Conservation (phyloP, 2,329 filamentous ascomycete species). For the Coleophoma crateriformis region DNA sequence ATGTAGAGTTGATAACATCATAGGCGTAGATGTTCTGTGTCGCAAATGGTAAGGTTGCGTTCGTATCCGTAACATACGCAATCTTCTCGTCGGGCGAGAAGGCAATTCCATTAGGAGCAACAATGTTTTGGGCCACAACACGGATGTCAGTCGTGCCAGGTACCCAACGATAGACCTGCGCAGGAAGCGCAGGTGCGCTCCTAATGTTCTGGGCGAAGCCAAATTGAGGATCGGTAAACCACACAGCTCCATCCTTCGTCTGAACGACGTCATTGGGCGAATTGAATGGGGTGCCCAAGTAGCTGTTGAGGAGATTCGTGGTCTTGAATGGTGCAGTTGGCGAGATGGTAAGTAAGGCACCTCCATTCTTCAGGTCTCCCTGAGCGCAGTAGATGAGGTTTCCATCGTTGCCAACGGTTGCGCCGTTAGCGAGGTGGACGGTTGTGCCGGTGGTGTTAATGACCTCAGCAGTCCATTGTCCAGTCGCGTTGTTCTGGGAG, state of each 20-base stretch:
- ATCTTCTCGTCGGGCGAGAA: constrained; percentile 48
- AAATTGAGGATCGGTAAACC: constrained; percentile 58
- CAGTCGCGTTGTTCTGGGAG: constrained; percentile 38
- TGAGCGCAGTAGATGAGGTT: constrained; percentile 11
- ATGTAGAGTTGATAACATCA: constrained; percentile 5
- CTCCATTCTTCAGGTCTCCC: constrained; percentile 8
- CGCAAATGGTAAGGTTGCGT: constrained; percentile 30
- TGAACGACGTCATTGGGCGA: constrained; percentile 53
- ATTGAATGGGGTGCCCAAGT: constrained; percentile 50
- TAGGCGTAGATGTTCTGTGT: constrained; percentile 35
- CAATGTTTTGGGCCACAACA: constrained; percentile 51
- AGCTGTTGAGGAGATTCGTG: constrained; percentile 50
- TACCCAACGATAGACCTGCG: constrained; percentile 53
- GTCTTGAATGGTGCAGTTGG: constrained; percentile 8
- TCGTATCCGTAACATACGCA: constrained; percentile 49
- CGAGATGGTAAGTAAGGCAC: constrained; percentile 9
- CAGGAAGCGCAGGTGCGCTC: constrained; percentile 42
- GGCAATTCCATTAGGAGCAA: constrained; percentile 48
- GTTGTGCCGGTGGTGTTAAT: constrained; percentile 5
- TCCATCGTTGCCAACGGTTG: constrained; percentile 11
- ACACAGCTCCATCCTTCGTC: constrained; percentile 46
- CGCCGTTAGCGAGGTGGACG: constrained; percentile 10
- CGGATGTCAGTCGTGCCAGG: constrained; percentile 43
- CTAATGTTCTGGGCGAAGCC: constrained; percentile 53
- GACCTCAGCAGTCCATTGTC: constrained; percentile 18